Evolutionary conservation across 257 asterid genomes (phyloP).

Genomic region (Nicotiana tabacum): DNA sequence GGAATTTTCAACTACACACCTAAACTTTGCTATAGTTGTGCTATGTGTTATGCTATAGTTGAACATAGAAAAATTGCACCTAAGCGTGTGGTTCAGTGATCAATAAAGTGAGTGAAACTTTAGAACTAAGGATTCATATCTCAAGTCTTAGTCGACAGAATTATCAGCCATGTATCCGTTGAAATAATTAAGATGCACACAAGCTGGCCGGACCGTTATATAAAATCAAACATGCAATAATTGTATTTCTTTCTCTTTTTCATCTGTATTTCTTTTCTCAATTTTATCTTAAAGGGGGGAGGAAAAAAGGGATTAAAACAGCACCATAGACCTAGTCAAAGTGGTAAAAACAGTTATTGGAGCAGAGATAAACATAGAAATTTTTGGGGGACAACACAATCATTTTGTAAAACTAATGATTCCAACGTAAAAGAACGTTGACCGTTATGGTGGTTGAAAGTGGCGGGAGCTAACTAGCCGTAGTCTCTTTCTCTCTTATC

Average conservation of each 20-base stretch:
- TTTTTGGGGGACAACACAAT: not conserved
- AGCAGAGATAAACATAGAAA: not conserved
- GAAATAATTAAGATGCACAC: no score
- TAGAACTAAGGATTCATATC: no score
- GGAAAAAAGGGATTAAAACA: not conserved
- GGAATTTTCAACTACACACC: not conserved
- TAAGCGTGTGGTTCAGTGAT: not conserved
- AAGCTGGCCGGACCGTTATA: no score
- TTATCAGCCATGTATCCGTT: no score
- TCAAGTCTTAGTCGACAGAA: no score
- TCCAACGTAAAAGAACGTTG: not conserved
- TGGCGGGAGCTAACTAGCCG: not conserved
- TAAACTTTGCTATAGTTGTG: not conserved
- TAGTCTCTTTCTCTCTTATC: not conserved
- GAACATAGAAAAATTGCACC: not conserved
- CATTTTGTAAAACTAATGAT: not conserved
- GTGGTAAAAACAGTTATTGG: not conserved
- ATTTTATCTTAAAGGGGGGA: no score
- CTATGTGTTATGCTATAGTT: not conserved
- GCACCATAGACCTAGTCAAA: not conserved
- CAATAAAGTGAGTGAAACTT: not conserved
- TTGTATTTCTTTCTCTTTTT: not conserved
- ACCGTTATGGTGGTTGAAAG: slow-evolving; percentile 11
- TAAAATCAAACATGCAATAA: not conserved
- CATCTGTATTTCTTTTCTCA: no score